Evolutionary conservation across 1,284 basidiomycete species (phyloP).

Genomic region (Fistulinella staudtii): DNA sequence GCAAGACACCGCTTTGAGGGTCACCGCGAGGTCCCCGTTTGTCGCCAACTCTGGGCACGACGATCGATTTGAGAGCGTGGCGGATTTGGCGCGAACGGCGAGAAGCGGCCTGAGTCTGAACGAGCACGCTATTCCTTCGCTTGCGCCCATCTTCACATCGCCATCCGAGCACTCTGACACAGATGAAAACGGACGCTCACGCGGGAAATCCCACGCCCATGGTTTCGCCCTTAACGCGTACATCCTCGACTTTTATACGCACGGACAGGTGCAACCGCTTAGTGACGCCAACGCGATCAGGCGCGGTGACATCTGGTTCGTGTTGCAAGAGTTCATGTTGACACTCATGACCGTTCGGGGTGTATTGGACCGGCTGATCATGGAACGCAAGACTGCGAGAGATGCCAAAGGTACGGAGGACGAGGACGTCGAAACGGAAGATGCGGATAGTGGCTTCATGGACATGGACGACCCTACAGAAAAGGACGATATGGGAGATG

Average conservation of each 20-base stretch:
- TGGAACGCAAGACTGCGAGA: constrained; percentile 31
- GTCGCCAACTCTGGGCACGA: constrained; percentile 61
- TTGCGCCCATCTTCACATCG: constrained; percentile 38
- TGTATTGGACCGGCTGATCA: constrained; percentile 42
- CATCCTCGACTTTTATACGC: constrained; percentile 61
- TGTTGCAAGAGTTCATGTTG: constrained; percentile 54
- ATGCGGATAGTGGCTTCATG: constrained; percentile 37
- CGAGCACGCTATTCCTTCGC: constrained; percentile 55
- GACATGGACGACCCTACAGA: constrained; percentile 28
- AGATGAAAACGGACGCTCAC: too few relatives aligned
- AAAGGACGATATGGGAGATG: constrained; percentile 20
- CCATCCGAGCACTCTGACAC: background rate
- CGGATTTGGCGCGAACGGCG: constrained; percentile 49
- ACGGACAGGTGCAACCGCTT: constrained; percentile 53
- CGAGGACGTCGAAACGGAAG: constrained; percentile 12
- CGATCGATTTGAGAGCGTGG: constrained; percentile 48
- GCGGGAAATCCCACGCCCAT: too few relatives aligned
- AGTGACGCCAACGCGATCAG: constrained; percentile 53
- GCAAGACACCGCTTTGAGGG: constrained; percentile 34
- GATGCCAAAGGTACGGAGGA: constrained; percentile 13
- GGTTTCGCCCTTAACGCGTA: constrained; percentile 54
- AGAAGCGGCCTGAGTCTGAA: constrained; percentile 53
- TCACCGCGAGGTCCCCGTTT: constrained; percentile 50
- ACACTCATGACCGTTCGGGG: constrained; percentile 46
- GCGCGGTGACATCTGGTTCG: constrained; percentile 58